These are phyloP conservation scores for Rhizopogon rudus DNA, from an alignment of 768 basidiomycete species.

Conservation along the genomic window DNA sequence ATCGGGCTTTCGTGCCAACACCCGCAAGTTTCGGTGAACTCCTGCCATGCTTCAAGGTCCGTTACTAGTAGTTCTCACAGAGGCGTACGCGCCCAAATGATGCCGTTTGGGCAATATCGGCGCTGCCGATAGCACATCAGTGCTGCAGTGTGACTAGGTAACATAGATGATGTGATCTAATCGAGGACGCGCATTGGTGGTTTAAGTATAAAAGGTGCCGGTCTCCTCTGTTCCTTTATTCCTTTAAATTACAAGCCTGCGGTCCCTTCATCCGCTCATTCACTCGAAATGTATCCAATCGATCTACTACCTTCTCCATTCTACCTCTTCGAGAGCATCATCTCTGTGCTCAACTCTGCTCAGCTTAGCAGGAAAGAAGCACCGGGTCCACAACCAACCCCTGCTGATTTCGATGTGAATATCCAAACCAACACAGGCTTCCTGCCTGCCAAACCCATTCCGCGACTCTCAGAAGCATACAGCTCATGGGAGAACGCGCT, in stretches of 20 bases:
- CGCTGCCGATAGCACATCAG: conserved; percentile 21
- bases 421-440: conserved; percentile 64
- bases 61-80: background rate
- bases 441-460: conserved; percentile 65
- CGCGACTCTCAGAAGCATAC: conserved; percentile 49
- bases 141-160: conserved; percentile 29
- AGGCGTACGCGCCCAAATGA: conserved; percentile 10
- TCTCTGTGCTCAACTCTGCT: conserved; percentile 43
- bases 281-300: conserved; percentile 20
- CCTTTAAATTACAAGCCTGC: conserved; percentile 7
- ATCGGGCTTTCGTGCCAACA: conserved; percentile 10
- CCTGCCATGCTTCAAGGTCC: conserved; percentile 1
- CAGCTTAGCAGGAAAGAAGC: conserved; percentile 27
- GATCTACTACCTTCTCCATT: conserved; percentile 50
- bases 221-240: background rate
- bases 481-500: conserved; percentile 70
- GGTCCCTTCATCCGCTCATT: conserved; percentile 2
- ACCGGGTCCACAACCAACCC: conserved; percentile 29
- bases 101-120: conserved; percentile 22
- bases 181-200: conserved; percentile 23
- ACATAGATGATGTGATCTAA: conserved; percentile 25
- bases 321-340: conserved; percentile 42
- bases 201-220: conserved; percentile 26
- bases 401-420: conserved; percentile 48
- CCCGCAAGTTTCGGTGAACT: conserved; percentile 1